Conservation (phyloP, 257 asterid species). For the Jacaranda copaia region DNA sequence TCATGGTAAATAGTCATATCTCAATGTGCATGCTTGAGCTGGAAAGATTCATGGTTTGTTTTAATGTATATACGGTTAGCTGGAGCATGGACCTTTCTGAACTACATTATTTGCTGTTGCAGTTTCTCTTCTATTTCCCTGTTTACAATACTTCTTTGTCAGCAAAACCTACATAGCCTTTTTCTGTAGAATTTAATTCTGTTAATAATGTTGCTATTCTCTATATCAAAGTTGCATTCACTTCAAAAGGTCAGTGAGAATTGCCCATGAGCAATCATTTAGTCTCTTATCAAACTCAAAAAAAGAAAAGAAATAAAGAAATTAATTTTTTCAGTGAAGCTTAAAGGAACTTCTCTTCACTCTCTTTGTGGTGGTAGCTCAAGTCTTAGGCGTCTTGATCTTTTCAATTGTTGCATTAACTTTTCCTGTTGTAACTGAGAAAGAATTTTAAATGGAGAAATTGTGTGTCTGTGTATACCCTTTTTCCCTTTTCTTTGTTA, state of each 20-base stretch:
- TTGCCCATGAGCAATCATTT: neutral
- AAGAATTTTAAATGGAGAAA: neutral
- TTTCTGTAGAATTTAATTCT: neutral
- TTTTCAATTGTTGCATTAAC: neutral
- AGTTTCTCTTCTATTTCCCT: too few relatives aligned
- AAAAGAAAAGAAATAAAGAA: neutral
- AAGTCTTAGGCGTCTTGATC: constrained; percentile 22
- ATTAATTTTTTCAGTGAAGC: constrained; percentile 4
- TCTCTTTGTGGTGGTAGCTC: constrained; percentile 18
- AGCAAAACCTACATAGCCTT: neutral
- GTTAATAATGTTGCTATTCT: too few relatives aligned
- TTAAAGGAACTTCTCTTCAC: neutral
- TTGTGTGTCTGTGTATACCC: neutral
- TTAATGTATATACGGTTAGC: neutral
- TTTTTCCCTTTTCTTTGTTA: neutral
- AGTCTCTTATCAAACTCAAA: neutral
- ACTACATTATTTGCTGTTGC: too few relatives aligned
- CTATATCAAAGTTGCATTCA: too few relatives aligned
- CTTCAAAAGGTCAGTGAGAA: neutral
- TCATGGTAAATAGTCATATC: neutral
- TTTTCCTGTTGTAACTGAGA: neutral
- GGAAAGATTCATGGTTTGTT: constrained; percentile 11
- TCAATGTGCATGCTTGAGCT: neutral
- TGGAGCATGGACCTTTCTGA: neutral
- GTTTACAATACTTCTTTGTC: too few relatives aligned